Percentiles rank a stretch among this genome's conserved stretches.
These are phyloP conservation scores for Melaleuca alternifolia DNA, from an alignment of 345 rosid species.

Conservation along the genomic window DNA sequence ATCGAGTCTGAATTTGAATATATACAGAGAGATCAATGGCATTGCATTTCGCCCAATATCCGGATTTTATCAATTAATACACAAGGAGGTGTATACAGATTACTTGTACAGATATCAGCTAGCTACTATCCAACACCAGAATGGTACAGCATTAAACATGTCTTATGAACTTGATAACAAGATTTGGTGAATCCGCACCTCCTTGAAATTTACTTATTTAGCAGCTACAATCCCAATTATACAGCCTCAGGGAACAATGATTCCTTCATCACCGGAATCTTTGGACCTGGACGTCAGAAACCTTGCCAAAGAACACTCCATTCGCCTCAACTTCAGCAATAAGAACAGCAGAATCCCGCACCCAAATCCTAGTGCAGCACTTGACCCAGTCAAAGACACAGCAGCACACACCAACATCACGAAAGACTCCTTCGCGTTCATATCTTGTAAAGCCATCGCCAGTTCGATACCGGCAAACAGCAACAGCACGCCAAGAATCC, in stretches of 20 bases:
- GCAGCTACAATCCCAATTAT: background rate
- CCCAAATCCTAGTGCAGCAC: conserved; percentile 84
- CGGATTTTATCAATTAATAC: background rate
- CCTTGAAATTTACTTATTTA: background rate
- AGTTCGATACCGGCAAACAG: conserved; percentile 79
- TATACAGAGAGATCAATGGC: too few relatives aligned
- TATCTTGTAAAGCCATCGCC: conserved; percentile 81
- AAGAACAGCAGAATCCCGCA: conserved; percentile 61
- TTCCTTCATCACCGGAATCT: background rate
- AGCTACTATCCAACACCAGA: too few relatives aligned
- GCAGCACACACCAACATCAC: conserved; percentile 84
- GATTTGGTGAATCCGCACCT: background rate
- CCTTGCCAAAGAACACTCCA: conserved; percentile 22
- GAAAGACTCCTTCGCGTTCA: conserved; percentile 63
- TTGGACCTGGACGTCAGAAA: background rate
- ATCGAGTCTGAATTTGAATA: too few relatives aligned
- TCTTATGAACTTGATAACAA: background rate
- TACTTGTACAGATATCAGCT: background rate
- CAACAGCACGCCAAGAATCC: conserved; percentile 72
- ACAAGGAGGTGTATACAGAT: background rate
- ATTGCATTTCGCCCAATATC: too few relatives aligned
- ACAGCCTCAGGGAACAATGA: background rate
- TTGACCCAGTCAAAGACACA: conserved; percentile 77
- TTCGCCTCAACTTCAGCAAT: conserved; percentile 54
- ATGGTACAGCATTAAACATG: background rate